A percentile compares a stretch with the other conserved stretches of the same genome.
Evolutionary conservation across 352 stramenopile genomes (phyloP).

Genomic region (Phytophthora constricta): DNA sequence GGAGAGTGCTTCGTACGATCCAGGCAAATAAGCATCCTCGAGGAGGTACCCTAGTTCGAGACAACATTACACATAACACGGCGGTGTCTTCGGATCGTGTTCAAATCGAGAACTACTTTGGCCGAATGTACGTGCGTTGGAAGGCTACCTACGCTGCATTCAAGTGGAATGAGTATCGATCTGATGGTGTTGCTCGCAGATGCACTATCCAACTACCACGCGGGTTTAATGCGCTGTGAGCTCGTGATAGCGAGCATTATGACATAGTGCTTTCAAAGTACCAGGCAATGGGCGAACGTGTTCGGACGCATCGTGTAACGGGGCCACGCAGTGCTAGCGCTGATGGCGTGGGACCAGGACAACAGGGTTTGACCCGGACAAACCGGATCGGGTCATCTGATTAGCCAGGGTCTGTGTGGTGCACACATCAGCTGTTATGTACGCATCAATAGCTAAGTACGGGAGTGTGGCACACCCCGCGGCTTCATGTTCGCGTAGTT

Average conservation of each 20-base stretch:
- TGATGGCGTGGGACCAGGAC: no score
- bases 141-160: conserved; percentile 23
- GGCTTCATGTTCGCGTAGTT: no score
- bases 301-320: conserved; percentile 8
- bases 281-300: conserved; percentile 8
- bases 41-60: not conserved
- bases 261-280: conserved; percentile 19
- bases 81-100: conserved; percentile 28
- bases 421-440: no score
- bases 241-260: conserved; percentile 17
- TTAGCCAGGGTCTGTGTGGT: no score
- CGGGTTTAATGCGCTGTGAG: conserved; percentile 11
- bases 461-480: no score
- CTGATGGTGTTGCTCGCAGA: conserved; percentile 14
- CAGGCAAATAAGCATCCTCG: conserved; percentile 14
- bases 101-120: conserved; percentile 36
- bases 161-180: conserved; percentile 24
- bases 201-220: conserved; percentile 32
- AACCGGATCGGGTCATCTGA: no score
- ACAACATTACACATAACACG: conserved; percentile 22
- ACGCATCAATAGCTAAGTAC: no score
- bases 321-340: no score
- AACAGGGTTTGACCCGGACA: no score
- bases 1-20: conserved; percentile 4
- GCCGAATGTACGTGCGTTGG: conserved; percentile 23